Evolutionary conservation across 2,329 filamentous ascomycete species (phyloP).

Genomic region (Amauroascus verrucosus): DNA sequence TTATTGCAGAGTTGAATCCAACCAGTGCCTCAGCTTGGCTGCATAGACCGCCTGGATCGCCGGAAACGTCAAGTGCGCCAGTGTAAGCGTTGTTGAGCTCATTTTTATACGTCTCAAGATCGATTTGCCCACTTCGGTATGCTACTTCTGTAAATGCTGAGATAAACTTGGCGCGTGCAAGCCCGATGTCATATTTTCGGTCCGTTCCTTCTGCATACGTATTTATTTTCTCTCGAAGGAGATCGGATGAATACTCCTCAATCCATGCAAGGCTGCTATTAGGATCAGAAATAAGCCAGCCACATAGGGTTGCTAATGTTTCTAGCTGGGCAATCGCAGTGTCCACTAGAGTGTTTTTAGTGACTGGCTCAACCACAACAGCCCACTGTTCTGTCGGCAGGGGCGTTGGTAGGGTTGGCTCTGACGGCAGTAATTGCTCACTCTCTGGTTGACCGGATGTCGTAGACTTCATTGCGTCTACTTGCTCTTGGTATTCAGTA

Average conservation of each 20-base stretch:
- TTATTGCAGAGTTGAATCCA: slow-evolving; percentile 42
- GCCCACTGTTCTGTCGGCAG: slow-evolving; percentile 51
- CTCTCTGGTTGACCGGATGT: background rate
- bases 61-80: slow-evolving; percentile 31
- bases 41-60: slow-evolving; percentile 42
- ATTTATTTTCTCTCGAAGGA: slow-evolving; percentile 46
- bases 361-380: slow-evolving; percentile 56
- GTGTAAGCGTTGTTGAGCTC: slow-evolving; percentile 35
- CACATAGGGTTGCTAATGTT: slow-evolving; percentile 44
- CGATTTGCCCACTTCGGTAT: slow-evolving; percentile 43
- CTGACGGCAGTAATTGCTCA: slow-evolving; percentile 15
- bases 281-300: slow-evolving; percentile 37
- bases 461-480: slow-evolving; percentile 29
- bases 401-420: slow-evolving; percentile 20
- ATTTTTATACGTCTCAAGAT: slow-evolving; percentile 44
- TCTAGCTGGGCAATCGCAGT: slow-evolving; percentile 56
- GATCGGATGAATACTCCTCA: slow-evolving; percentile 45
- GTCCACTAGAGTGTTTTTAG: slow-evolving; percentile 55
- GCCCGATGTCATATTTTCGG: slow-evolving; percentile 42
- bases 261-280: slow-evolving; percentile 45
- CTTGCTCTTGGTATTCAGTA: slow-evolving; percentile 38
- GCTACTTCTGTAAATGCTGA: slow-evolving; percentile 47
- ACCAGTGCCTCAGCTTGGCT: slow-evolving; percentile 49
- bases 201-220: slow-evolving; percentile 40
- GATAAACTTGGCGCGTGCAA: slow-evolving; percentile 49